Evolutionary conservation across 2,329 filamentous ascomycete species (phyloP).

Genomic region (Fusarium nodosum): DNA sequence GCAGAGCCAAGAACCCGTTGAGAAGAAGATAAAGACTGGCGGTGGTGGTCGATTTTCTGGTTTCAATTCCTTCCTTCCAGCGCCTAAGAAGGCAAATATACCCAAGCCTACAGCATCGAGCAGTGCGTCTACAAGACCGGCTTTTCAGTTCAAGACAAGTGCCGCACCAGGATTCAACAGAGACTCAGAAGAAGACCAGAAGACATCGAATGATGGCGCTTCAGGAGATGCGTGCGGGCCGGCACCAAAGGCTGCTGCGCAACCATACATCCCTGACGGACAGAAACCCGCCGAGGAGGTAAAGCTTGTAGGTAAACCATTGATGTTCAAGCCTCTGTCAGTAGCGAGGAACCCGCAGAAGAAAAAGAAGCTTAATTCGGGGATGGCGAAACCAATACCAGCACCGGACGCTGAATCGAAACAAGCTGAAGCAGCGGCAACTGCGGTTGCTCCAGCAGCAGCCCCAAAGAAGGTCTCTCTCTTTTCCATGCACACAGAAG

Average conservation of each 20-base stretch:
- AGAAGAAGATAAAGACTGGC: conserved; percentile 76
- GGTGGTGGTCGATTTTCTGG: conserved; percentile 76
- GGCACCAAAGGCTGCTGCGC: conserved; percentile 57
- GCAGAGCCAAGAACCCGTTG: conserved; percentile 62
- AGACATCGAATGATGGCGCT: conserved; percentile 33
- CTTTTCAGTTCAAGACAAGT: conserved; percentile 83
- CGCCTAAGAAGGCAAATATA: conserved; percentile 75
- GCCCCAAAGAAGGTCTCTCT: conserved; percentile 71
- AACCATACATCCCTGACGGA: conserved; percentile 66
- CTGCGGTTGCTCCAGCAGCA: conserved; percentile 35
- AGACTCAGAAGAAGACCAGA: conserved; percentile 54
- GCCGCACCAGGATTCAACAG: conserved; percentile 85
- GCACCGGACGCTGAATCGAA: conserved; percentile 22
- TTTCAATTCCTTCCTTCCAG: conserved; percentile 88
- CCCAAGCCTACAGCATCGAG: conserved; percentile 49
- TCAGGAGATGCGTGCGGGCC: conserved; percentile 54
- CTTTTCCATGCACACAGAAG: conserved; percentile 72
- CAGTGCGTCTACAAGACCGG: conserved; percentile 36
- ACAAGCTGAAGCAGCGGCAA: conserved; percentile 39
- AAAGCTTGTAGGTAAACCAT: conserved; percentile 80
- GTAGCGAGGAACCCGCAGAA: conserved; percentile 81
- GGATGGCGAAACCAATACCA: conserved; percentile 25
- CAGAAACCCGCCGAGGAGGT: conserved; percentile 73
- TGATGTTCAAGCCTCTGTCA: conserved; percentile 91
- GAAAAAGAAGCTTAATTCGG: conserved; percentile 66